Percentiles rank a stretch among this genome's conserved stretches.
Conservation (phyloP, 2,329 filamentous ascomycete species). For the Colletotrichum sp. region DNA sequence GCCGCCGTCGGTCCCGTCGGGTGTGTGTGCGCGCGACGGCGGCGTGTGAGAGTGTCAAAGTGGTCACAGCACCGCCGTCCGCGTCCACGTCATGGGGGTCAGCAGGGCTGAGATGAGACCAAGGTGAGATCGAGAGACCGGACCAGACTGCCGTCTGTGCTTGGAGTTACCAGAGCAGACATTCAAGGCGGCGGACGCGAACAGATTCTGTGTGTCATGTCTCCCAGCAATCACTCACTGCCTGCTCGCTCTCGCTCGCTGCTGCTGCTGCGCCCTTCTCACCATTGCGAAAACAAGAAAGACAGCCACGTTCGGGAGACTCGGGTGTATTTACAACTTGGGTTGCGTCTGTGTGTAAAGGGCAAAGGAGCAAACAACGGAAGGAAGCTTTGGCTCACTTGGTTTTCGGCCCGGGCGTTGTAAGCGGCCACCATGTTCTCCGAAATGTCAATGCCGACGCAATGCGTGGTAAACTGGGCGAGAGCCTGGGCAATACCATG, state of each 20-base stretch:
- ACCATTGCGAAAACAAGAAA: neutral
- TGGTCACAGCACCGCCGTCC: neutral
- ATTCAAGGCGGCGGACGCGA: neutral
- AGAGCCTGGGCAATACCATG: constrained; percentile 50
- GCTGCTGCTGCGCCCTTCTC: neutral
- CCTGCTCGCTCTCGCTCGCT: neutral
- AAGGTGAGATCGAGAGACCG: neutral
- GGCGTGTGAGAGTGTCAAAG: neutral
- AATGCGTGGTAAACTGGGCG: constrained; percentile 65
- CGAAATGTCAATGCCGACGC: constrained; percentile 73
- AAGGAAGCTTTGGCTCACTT: constrained; percentile 41
- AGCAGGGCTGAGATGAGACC: constrained; percentile 19
- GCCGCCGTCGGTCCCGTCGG: neutral
- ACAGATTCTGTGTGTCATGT: neutral
- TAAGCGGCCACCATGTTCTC: constrained; percentile 73
- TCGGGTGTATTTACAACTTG: neutral
- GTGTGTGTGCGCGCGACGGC: neutral
- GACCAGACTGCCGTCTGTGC: neutral
- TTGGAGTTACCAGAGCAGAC: neutral
- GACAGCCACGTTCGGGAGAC: neutral
- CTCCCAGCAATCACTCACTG: neutral
- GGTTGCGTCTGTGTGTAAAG: neutral
- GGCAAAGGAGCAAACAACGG: neutral
- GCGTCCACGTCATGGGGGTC: neutral
- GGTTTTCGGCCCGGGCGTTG: constrained; percentile 63